phyloP scores from a whole-genome alignment of 345 rosid genomes.

The Populus pruinosa region DNA sequence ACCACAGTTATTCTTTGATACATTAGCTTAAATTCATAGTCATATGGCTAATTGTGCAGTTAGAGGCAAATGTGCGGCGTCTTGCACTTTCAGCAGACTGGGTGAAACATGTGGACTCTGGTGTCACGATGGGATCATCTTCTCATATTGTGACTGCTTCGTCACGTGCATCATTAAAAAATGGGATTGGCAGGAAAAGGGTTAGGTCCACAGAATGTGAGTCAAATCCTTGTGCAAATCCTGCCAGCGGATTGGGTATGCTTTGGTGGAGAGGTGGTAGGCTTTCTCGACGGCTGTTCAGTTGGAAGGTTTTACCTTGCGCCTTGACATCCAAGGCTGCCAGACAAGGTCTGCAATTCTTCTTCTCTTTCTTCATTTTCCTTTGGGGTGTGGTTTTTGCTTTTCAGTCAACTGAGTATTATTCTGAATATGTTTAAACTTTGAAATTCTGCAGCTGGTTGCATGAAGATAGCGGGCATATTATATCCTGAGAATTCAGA shows the following conservation, averaged over 20 bases:
- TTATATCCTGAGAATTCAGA: slow-evolving; percentile 85
- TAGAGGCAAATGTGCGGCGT: slow-evolving; percentile 70
- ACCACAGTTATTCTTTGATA: not conserved
- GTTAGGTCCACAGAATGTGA: slow-evolving; percentile 45
- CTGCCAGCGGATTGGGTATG: slow-evolving; percentile 60
- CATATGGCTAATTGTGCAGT: slow-evolving; percentile 45
- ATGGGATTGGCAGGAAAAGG: slow-evolving; percentile 61
- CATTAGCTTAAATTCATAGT: slow-evolving; percentile 11
- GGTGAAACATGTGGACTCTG: slow-evolving; percentile 72
- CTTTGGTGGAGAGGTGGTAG: slow-evolving; percentile 98
- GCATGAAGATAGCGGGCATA: slow-evolving; percentile 63
- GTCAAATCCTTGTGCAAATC: slow-evolving; percentile 46
- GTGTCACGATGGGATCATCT: slow-evolving; percentile 63
- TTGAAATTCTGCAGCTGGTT: slow-evolving; percentile 71
- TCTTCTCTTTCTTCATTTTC: slow-evolving; percentile 15
- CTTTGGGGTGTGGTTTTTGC: slow-evolving; percentile 9
- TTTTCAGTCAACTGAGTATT: slow-evolving; percentile 23
- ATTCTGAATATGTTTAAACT: slow-evolving; percentile 42
- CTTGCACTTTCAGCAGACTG: slow-evolving; percentile 80
- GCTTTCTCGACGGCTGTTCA: slow-evolving; percentile 70
- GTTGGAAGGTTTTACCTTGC: slow-evolving; percentile 76
- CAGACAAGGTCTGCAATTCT: slow-evolving; percentile 67
- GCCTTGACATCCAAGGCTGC: slow-evolving; percentile 77
- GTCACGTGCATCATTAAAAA: slow-evolving; percentile 56
- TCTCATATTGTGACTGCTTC: slow-evolving; percentile 58